A percentile compares a stretch with the other conserved stretches of the same genome.
phyloP scores from a whole-genome alignment of 2,329 filamentous ascomycete genomes.

The Pyricularia grisea region DNA sequence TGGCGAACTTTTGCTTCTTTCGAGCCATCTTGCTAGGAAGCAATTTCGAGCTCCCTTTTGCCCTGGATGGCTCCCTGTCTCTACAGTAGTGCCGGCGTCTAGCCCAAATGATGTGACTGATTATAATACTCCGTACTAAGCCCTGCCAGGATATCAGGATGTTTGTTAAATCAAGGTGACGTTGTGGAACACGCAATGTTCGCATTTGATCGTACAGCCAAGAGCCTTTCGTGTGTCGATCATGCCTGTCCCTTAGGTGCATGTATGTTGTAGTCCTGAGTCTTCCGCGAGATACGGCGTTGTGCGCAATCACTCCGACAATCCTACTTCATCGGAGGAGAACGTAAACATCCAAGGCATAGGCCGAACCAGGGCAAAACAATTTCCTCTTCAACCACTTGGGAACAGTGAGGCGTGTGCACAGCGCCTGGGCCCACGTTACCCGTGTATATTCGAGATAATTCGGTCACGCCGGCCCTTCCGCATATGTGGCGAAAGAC shows the following conservation, averaged over 20 bases:
- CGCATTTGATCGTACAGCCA: not conserved
- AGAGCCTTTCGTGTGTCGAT: not conserved
- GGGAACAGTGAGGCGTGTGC: not conserved
- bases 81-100: not conserved
- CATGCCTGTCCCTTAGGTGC: not conserved
- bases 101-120: not conserved
- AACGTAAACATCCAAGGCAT: not conserved
- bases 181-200: not conserved
- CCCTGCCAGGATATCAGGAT: not conserved
- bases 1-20: not conserved
- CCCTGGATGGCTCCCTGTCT: not conserved
- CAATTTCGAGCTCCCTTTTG: not conserved
- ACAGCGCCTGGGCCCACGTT: not conserved
- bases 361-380: not conserved
- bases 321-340: not conserved
- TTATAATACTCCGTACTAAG: not conserved
- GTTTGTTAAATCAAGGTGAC: not conserved
- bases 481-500: not conserved
- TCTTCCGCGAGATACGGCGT: not conserved
- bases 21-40: not conserved
- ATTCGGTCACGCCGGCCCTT: not conserved
- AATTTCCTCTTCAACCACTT: not conserved
- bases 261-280: not conserved
- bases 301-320: not conserved
- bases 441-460: not conserved